Evolutionary conservation across 2,329 filamentous ascomycete genomes (phyloP).

Genomic region (Phialophora verrucosa): DNA sequence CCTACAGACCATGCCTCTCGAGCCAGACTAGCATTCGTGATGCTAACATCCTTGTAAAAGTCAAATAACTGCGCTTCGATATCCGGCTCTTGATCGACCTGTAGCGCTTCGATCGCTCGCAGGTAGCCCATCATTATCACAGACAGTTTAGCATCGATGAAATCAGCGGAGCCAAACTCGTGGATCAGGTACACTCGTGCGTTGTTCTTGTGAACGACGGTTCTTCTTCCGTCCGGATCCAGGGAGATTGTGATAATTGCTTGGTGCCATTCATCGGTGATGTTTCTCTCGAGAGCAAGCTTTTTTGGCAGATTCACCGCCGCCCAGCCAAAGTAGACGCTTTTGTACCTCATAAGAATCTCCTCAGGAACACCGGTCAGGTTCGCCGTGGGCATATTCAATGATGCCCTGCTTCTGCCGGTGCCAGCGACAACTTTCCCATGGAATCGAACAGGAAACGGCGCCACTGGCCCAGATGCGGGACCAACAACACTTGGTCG

Average conservation of each 20-base stretch:
- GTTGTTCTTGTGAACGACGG: slow-evolving; percentile 57
- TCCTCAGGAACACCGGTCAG: slow-evolving; percentile 60
- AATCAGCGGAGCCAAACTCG: slow-evolving; percentile 53
- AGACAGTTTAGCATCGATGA: slow-evolving; percentile 56
- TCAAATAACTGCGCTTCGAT: slow-evolving; percentile 49
- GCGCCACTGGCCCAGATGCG: slow-evolving; percentile 59
- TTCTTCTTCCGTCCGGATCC: slow-evolving; percentile 53
- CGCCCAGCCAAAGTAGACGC: slow-evolving; percentile 71
- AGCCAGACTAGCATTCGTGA: slow-evolving; percentile 47
- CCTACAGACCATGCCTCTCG: slow-evolving; percentile 50
- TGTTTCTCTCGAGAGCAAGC: slow-evolving; percentile 41
- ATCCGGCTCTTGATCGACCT: slow-evolving; percentile 45
- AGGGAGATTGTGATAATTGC: slow-evolving; percentile 64
- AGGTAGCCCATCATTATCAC: slow-evolving; percentile 67
- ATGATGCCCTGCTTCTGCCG: slow-evolving; percentile 48
- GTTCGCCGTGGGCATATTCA: slow-evolving; percentile 62
- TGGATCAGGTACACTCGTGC: slow-evolving; percentile 62
- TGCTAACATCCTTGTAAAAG: slow-evolving; percentile 46
- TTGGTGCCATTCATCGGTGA: slow-evolving; percentile 61
- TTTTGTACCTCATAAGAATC: slow-evolving; percentile 60
- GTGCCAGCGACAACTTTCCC: slow-evolving; percentile 57
- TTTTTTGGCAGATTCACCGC: slow-evolving; percentile 49
- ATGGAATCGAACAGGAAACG: slow-evolving; percentile 61
- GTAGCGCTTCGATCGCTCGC: slow-evolving; percentile 48
- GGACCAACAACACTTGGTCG: slow-evolving; percentile 52